phyloP scores from a whole-genome alignment of 2,329 filamentous ascomycete species.

The Aspergillus novofumigatus region DNA sequence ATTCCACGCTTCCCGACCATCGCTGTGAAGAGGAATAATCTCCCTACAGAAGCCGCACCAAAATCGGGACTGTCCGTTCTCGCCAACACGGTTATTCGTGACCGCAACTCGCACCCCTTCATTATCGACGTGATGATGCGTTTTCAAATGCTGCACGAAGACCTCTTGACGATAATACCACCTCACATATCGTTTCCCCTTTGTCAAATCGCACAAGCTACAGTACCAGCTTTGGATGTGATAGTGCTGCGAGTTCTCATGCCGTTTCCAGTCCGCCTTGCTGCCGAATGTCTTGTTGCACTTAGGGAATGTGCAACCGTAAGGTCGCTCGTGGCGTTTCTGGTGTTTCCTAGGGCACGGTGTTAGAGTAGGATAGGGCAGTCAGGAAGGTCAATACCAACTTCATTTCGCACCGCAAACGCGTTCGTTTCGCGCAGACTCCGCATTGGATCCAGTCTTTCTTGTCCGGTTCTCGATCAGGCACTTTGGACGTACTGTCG shows the following conservation, averaged over 20 bases:
- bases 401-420: constrained; percentile 37
- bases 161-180: constrained; percentile 55
- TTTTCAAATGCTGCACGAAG: constrained; percentile 60
- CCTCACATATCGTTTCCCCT: constrained; percentile 49
- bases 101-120: constrained; percentile 32
- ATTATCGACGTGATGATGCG: constrained; percentile 43
- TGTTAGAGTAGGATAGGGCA: not conserved
- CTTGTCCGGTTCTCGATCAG: constrained; percentile 16
- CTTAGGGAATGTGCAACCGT: constrained; percentile 68
- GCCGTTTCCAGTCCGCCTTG: constrained; percentile 91
- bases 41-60: constrained; percentile 82
- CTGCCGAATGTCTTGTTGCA: constrained; percentile 79
- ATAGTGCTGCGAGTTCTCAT: constrained; percentile 76
- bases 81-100: constrained; percentile 57
- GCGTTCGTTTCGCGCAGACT: constrained; percentile 27
- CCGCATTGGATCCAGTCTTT: constrained; percentile 28
- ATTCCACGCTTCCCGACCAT: constrained; percentile 55
- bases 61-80: constrained; percentile 62
- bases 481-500: not conserved
- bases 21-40: constrained; percentile 51
- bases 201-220: constrained; percentile 35
- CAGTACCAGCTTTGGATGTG: constrained; percentile 71
- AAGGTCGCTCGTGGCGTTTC: constrained; percentile 76
- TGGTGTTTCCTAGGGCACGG: constrained; percentile 66
- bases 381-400: constrained; percentile 14